These are phyloP conservation scores for Hymenoscyphus occultus DNA, from an alignment of 2,329 filamentous ascomycete species.

Conservation along the genomic window DNA sequence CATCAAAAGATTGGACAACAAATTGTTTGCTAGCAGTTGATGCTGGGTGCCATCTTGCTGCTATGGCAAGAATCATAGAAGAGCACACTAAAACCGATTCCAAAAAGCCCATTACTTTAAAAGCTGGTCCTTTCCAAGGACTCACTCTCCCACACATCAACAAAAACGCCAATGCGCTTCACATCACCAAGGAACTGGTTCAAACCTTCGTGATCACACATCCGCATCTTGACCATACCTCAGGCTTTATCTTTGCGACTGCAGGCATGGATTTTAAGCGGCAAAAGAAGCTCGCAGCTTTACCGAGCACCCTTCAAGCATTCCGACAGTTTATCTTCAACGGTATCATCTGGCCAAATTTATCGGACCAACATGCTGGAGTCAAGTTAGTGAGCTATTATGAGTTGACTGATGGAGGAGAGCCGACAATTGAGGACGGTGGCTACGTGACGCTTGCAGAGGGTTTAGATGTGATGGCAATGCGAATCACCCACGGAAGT, in stretches of 20 bases:
- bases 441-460: constrained; percentile 89
- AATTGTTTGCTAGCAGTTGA: constrained; percentile 89
- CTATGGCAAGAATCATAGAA: constrained; percentile 73
- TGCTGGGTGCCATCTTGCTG: constrained; percentile 82
- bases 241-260: constrained; percentile 90
- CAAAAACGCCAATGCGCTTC: constrained; percentile 72
- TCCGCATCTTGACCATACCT: constrained; percentile 93
- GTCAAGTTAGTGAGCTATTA: constrained; percentile 90
- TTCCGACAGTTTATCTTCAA: constrained; percentile 97
- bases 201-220: constrained; percentile 92
- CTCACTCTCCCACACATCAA: constrained; percentile 66
- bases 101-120: constrained; percentile 50
- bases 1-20: constrained; percentile 73
- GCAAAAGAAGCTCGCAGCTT: constrained; percentile 80
- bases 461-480: constrained; percentile 82
- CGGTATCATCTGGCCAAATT: constrained; percentile 94
- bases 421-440: constrained; percentile 76
- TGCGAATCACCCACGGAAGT: constrained; percentile 84
- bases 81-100: constrained; percentile 34
- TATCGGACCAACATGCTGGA: constrained; percentile 93
- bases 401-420: constrained; percentile 83
- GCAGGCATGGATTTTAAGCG: constrained; percentile 76
- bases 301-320: constrained; percentile 85
- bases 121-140: constrained; percentile 75
- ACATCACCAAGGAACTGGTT: constrained; percentile 75